A percentile compares a stretch with the other conserved stretches of the same genome.
These are phyloP conservation scores for Fraxinus sp. DNA, from an alignment of 305 asterid species.

Conservation along the genomic window DNA sequence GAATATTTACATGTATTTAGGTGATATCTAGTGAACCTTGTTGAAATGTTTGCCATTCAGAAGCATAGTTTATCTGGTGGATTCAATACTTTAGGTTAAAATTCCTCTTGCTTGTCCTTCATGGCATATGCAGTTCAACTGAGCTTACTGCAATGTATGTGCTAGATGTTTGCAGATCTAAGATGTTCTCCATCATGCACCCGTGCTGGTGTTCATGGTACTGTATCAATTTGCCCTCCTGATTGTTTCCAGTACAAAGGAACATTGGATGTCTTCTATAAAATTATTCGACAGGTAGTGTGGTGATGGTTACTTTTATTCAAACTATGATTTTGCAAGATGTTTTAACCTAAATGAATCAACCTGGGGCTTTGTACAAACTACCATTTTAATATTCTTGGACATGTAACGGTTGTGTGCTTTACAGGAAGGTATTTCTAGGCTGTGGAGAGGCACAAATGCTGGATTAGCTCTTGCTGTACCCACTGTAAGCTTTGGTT, in stretches of 20 bases:
- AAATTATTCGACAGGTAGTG: constrained; percentile 89
- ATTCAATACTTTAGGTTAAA: neutral
- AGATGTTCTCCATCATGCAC: constrained; percentile 96
- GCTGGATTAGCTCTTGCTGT: constrained; percentile 92
- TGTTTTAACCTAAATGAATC: neutral
- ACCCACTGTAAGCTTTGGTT: constrained; percentile 71
- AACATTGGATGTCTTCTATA: constrained; percentile 82
- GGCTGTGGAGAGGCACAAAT: constrained; percentile 98
- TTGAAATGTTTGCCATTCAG: constrained; percentile 1
- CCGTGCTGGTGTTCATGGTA: constrained; percentile 95
- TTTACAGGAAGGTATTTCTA: constrained; percentile 81
- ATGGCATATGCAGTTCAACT: constrained; percentile 13
- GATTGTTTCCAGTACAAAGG: constrained; percentile 97
- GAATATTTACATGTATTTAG: neutral
- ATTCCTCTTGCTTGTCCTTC: neutral
- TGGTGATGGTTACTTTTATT: neutral
- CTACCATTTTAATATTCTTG: neutral
- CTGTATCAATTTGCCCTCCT: constrained; percentile 85
- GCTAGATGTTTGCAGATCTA: constrained; percentile 93
- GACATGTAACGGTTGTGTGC: constrained; percentile 5
- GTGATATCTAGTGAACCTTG: neutral
- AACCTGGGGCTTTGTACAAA: neutral
- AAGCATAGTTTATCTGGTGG: neutral
- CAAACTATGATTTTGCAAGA: neutral
- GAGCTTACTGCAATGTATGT: constrained; percentile 18